Conservation (phyloP, 192 early-diverging fungal genomes). For the Backusella circina region DNA sequence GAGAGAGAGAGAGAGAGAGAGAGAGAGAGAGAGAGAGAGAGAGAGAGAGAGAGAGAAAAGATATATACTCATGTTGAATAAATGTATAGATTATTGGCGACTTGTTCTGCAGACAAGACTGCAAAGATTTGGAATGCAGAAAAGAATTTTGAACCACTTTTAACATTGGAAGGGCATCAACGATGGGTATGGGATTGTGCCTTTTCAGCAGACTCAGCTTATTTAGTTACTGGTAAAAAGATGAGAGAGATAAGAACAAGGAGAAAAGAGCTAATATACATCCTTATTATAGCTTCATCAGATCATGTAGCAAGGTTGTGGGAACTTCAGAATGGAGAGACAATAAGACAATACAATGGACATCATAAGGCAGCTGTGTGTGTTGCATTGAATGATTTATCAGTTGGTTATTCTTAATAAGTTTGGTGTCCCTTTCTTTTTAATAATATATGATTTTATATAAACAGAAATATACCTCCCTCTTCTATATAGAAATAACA, state of each 20-base stretch:
- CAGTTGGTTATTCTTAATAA: slow-evolving; percentile 34
- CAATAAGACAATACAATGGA: slow-evolving; percentile 84
- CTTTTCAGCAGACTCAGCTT: slow-evolving; percentile 89
- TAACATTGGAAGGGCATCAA: slow-evolving; percentile 77
- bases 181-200: slow-evolving; percentile 93
- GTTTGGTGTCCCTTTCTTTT: neutral
- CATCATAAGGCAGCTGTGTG: slow-evolving; percentile 88
- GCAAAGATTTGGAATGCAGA: slow-evolving; percentile 80
- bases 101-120: slow-evolving; percentile 84
- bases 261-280: too few relatives aligned
- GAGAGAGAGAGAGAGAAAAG: too few relatives aligned
- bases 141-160: slow-evolving; percentile 61
- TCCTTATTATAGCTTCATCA: slow-evolving; percentile 58
- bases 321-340: slow-evolving; percentile 76
- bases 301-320: slow-evolving; percentile 81
- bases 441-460: neutral
- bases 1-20: too few relatives aligned
- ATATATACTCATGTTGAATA: neutral
- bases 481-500: neutral
- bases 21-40: too few relatives aligned
- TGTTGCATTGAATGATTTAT: slow-evolving; percentile 81
- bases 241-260: neutral
- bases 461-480: neutral
- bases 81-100: slow-evolving; percentile 61
- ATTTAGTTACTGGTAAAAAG: slow-evolving; percentile 68